phyloP scores from a whole-genome alignment of 2,329 filamentous ascomycete species.

The Chalaropsis ovoidea region DNA sequence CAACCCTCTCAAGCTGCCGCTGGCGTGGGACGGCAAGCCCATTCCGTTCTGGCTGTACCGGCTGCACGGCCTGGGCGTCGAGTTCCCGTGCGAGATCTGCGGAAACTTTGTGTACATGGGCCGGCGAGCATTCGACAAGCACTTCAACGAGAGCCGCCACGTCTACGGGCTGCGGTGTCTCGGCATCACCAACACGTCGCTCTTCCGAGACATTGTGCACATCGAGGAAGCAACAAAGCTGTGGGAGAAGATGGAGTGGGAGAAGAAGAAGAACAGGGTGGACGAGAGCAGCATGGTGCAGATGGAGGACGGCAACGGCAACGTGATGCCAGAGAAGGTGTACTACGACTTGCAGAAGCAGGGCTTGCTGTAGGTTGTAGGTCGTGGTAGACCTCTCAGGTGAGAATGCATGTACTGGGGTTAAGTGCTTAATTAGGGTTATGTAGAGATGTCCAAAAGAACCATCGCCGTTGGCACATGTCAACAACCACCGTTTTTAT shows the following conservation, averaged over 20 bases:
- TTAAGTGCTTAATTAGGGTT: slow-evolving; percentile 21
- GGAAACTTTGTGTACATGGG: slow-evolving; percentile 99
- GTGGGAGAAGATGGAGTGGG: slow-evolving; percentile 86
- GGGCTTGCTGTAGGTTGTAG: slow-evolving; percentile 55
- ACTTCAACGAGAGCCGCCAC: slow-evolving; percentile 89
- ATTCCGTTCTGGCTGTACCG: slow-evolving; percentile 99
- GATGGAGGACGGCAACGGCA: slow-evolving; percentile 96
- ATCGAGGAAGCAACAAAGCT: slow-evolving; percentile 82
- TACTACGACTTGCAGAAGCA: slow-evolving; percentile 93
- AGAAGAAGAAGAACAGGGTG: slow-evolving; percentile 66
- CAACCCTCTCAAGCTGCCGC: slow-evolving; percentile 88
- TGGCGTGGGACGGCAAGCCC: slow-evolving; percentile 97
- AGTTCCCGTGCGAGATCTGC: slow-evolving; percentile 92
- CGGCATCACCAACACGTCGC: slow-evolving; percentile 78
- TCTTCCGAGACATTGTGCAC: slow-evolving; percentile 87
- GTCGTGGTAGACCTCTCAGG: slow-evolving; percentile 9
- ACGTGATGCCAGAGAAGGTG: slow-evolving; percentile 98
- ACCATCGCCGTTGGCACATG: not conserved
- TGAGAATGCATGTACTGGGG: slow-evolving; percentile 14
- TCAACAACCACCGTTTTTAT: not conserved
- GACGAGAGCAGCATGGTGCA: slow-evolving; percentile 80
- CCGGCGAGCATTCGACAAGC: slow-evolving; percentile 89
- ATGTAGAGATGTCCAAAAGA: not conserved
- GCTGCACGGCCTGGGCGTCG: slow-evolving; percentile 84
- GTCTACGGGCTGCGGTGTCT: slow-evolving; percentile 89